These are phyloP conservation scores for Gynochthodes officinalis DNA, from an alignment of 257 asterid species.

Conservation along the genomic window DNA sequence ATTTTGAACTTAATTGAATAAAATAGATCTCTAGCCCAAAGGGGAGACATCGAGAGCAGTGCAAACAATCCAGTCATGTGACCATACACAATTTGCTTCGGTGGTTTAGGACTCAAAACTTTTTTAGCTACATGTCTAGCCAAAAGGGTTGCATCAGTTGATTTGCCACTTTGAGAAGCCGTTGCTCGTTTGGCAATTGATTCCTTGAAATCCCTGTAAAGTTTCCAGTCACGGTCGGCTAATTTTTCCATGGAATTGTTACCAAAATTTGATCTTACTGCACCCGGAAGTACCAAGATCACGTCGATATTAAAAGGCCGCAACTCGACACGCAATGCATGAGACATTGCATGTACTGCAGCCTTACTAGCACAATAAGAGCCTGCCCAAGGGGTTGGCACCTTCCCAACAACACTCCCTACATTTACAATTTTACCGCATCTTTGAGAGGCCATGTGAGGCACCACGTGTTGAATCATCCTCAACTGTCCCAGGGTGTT, in stretches of 20 bases:
- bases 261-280: slow-evolving; percentile 54
- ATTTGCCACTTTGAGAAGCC: slow-evolving; percentile 65
- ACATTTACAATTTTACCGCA: slow-evolving; percentile 57
- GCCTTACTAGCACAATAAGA: slow-evolving; percentile 74
- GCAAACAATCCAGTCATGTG: slow-evolving; percentile 57
- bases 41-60: slow-evolving; percentile 53
- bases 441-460: slow-evolving; percentile 53
- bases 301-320: slow-evolving; percentile 49
- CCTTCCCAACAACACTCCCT: slow-evolving; percentile 66
- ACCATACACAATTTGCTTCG: slow-evolving; percentile 50
- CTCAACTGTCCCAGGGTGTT: slow-evolving; percentile 63
- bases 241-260: slow-evolving; percentile 28
- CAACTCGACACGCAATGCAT: slow-evolving; percentile 52
- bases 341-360: slow-evolving; percentile 55
- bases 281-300: slow-evolving; percentile 57
- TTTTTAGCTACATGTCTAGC: slow-evolving; percentile 53
- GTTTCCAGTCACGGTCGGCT: slow-evolving; percentile 53
- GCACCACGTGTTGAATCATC: slow-evolving; percentile 56
- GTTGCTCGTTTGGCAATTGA: slow-evolving; percentile 51
- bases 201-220: slow-evolving; percentile 47
- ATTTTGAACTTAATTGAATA: slow-evolving; percentile 38
- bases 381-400: slow-evolving; percentile 81
- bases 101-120: slow-evolving; percentile 50
- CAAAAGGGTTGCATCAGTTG: slow-evolving; percentile 48
- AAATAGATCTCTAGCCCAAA: slow-evolving; percentile 62